Base-by-base conservation (phyloP, 2,329 filamentous ascomycete genomes). In the Aspergillus pseudotamarii region DNA sequence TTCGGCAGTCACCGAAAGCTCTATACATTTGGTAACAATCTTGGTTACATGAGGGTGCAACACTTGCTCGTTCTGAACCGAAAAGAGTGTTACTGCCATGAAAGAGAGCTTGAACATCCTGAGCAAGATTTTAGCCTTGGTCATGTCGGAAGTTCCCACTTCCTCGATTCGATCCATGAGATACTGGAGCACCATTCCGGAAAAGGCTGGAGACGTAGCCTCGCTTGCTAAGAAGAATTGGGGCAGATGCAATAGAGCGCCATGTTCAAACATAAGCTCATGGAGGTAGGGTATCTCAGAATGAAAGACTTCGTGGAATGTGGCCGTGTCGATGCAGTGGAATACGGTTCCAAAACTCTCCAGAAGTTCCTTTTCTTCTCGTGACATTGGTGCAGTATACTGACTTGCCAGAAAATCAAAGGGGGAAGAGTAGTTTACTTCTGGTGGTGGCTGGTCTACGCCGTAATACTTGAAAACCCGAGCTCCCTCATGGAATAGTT, bases 181-280 rank as follows among this genome's bases (percentile, higher is more conserved):
- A 75, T 99, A 99, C 68, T 96, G 93, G 55, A 99, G 82, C 30
- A 99, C 88, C 95, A 99, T 98, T 45, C 96, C 95, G 65, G 94
- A 97, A 78, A 99, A 99, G 68, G 93, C 96, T 1, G 95, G 94
- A 30, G 94, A 97, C 0, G 96, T 99, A 5, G 94, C 94, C 81
- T 99, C 95, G 72, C 94, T 97, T n/a, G 96, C 95, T 58, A 99
- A 87, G 79, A 99, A 95, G 78, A 98, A 99, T 74, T 99, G 95
- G 8, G 95, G 94, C 61, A 99, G 92, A 77, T 99, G 95, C 58
- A 99, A 85, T 45, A 99, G 84, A 30, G 93, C 92, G 2, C 93
- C 93, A 78, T 99, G 95, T 75, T 98, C 93, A 75, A 98, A 97
- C 80, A 97, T 97, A 86, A 98, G 94, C 67, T 97, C 91, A 76